Evolutionary conservation across 2,329 filamentous ascomycete species (phyloP).

Genomic region (Phyllosticta ampelicida): DNA sequence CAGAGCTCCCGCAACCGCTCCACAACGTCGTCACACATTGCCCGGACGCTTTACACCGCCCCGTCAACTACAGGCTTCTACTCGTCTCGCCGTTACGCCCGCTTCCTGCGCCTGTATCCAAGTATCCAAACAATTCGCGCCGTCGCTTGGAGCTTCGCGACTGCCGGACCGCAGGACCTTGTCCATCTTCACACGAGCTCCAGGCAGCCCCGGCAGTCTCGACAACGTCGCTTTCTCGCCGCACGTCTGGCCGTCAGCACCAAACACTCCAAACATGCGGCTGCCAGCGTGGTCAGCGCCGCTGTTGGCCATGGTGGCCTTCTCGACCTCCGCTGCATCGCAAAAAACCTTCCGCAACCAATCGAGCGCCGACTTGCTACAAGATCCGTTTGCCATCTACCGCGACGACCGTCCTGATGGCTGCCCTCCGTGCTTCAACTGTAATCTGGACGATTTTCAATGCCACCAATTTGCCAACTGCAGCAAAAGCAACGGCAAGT

Average conservation of each 20-base stretch:
- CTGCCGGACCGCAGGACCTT: neutral
- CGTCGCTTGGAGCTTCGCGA: neutral
- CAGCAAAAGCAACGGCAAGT: conserved; percentile 84
- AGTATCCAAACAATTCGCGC: neutral
- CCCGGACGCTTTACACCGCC: neutral
- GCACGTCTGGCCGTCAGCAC: neutral
- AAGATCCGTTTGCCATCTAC: conserved; percentile 53
- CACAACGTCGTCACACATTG: neutral
- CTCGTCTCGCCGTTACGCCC: neutral
- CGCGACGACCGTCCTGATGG: conserved; percentile 58
- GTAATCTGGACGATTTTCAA: conserved; percentile 80
- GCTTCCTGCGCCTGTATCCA: neutral
- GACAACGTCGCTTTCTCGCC: neutral
- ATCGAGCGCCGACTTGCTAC: conserved; percentile 36
- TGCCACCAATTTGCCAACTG: conserved; percentile 87
- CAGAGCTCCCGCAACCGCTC: neutral
- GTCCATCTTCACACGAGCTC: neutral
- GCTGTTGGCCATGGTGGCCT: conserved; percentile 20
- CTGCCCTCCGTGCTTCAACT: conserved; percentile 94
- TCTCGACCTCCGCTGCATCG: conserved; percentile 16
- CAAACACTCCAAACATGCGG: conserved; percentile 21
- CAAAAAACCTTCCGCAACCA: conserved; percentile 29
- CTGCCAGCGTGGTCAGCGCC: conserved; percentile 22
- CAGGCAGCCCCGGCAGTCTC: neutral
- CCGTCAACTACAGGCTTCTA: neutral